Evolutionary conservation across 129 eudicot species (phyloP).

Genomic region (Pulicaria dysenterica): DNA sequence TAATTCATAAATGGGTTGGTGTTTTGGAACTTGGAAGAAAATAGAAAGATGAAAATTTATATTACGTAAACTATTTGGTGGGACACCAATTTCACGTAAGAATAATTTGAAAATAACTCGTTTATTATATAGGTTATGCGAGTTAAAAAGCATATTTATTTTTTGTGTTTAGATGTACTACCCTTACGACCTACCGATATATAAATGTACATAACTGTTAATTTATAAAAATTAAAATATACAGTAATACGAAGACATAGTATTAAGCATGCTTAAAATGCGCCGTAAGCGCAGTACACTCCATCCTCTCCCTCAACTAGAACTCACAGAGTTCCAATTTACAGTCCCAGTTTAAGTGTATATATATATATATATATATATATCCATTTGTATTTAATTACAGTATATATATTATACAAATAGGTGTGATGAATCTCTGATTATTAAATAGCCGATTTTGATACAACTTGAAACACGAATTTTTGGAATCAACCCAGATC

Average conservation of each 20-base stretch:
- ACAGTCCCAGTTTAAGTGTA: not conserved
- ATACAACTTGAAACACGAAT: slow-evolving; percentile 13
- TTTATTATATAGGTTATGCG: too few species aligned
- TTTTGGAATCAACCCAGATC: slow-evolving; percentile 19
- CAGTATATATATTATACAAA: not conserved
- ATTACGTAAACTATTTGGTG: too few species aligned
- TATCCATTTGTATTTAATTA: not conserved
- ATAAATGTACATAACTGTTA: too few species aligned
- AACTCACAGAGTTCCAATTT: not conserved
- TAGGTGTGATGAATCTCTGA: slow-evolving; percentile 1
- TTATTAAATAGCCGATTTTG: slow-evolving; percentile 16
- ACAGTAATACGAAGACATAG: not conserved
- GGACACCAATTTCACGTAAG: too few species aligned
- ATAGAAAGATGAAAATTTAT: too few species aligned
- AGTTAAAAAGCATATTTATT: too few species aligned
- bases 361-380: not conserved
- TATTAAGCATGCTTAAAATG: slow-evolving; percentile 20
- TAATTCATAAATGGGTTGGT: too few species aligned
- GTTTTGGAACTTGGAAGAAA: too few species aligned
- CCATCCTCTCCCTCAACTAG: slow-evolving; percentile 23
- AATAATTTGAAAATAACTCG: too few species aligned
- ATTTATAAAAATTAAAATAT: too few species aligned
- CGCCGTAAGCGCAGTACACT: slow-evolving; percentile 29
- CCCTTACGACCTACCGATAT: too few species aligned
- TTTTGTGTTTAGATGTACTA: too few species aligned